A percentile compares a stretch with the other conserved stretches of the same genome.
Evolutionary conservation across 352 stramenopile genomes (phyloP).

Genomic region (Aphanomyces astaci): DNA sequence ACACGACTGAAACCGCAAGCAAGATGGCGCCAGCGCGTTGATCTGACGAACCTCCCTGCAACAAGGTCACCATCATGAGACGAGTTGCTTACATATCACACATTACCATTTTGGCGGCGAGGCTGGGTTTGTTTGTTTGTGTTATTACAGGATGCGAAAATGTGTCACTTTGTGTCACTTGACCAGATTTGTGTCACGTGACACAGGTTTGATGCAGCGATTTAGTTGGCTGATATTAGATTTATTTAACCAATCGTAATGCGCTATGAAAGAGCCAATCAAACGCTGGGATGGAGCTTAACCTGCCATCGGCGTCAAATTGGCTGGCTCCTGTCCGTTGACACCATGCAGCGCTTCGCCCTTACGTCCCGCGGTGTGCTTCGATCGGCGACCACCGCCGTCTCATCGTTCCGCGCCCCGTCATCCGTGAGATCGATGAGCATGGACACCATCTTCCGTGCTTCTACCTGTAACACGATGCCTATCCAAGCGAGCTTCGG

Average conservation of each 20-base stretch:
- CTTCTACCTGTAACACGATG: neutral
- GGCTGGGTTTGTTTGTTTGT: too few species aligned
- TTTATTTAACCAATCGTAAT: constrained; percentile 14
- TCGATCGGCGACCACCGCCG: neutral
- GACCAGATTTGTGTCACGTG: neutral
- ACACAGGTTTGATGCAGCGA: neutral
- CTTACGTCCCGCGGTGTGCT: constrained; percentile 3
- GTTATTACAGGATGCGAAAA: too few species aligned
- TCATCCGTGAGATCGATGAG: neutral
- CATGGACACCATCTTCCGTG: neutral
- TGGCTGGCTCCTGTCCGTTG: constrained; percentile 20
- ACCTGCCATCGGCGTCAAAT: constrained; percentile 1
- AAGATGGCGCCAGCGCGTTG: constrained; percentile 70
- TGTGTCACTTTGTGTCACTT: too few species aligned
- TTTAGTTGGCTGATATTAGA: constrained; percentile 6
- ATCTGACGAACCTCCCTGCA: constrained; percentile 51
- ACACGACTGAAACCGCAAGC: constrained; percentile 65
- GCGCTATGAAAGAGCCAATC: constrained; percentile 4
- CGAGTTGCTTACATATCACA: too few species aligned
- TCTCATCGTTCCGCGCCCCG: neutral
- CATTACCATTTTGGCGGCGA: neutral
- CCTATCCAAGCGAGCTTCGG: constrained; percentile 21
- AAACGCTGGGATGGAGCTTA: neutral
- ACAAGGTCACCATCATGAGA: neutral
- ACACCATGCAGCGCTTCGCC: constrained; percentile 17